phyloP scores from a whole-genome alignment of 768 basidiomycete genomes.

The Calocera cornea region DNA sequence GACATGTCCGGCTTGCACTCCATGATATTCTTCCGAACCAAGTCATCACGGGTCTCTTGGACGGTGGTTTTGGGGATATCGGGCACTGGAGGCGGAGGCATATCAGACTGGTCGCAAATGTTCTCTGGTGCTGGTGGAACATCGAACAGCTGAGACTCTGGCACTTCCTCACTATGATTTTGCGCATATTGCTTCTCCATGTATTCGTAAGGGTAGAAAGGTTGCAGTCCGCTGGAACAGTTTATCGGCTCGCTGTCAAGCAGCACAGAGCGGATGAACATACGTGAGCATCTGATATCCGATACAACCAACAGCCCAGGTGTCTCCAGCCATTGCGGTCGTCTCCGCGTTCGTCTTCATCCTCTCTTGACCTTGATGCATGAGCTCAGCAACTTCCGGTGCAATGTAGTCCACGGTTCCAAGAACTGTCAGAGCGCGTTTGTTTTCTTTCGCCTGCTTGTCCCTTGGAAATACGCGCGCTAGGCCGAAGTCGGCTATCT shows the following conservation, averaged over 20 bases:
- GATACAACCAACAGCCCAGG: background rate
- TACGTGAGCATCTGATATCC: conserved; percentile 2
- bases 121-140: background rate
- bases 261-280: background rate
- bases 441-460: background rate
- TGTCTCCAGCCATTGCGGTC: background rate
- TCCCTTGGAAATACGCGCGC: background rate
- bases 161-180: background rate
- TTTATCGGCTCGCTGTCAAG: background rate
- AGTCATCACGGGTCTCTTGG: background rate
- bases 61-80: background rate
- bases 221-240: background rate
- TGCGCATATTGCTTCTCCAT: background rate
- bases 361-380: background rate
- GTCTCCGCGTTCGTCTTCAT: background rate
- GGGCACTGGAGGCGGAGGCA: background rate
- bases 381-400: background rate
- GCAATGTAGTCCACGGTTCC: conserved; percentile 1
- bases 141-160: background rate
- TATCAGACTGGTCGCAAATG: background rate
- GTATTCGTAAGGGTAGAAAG: background rate
- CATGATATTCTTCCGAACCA: background rate
- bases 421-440: background rate
- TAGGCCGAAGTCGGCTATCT: background rate
- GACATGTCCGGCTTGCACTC: background rate